Base-by-base conservation (phyloP, 2,329 filamentous ascomycete species). In the Hypoxylon sp. region DNA sequence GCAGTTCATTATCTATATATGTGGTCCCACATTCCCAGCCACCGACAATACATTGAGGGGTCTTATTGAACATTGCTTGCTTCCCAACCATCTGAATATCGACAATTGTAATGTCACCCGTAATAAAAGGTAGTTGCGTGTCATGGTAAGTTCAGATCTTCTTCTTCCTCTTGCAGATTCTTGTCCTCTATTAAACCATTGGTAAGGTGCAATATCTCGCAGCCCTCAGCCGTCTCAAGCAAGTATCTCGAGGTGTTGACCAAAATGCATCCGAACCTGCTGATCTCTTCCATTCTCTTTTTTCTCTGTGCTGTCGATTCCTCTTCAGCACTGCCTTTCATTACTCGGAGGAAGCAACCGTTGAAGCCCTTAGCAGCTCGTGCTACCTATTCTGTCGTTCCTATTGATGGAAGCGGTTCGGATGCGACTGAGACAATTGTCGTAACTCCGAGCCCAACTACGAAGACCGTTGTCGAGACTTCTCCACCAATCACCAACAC, bases 51-150 rank as follows among this genome's bases (percentile, higher is more conserved):
- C 10, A 35, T 48, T n/a, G 37, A n/a, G 5, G 14, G 14, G 6
- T 5, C 37, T 39, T 17, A 19, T n/a, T 29, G 6, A 60, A 26
- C 46, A 61, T 53, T 47, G 33, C 50, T 6, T n/a, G 29, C 17
- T 59, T 55, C 68, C 70, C 70, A 72, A 67, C 70, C 70, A 60
- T 72, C 70, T 37, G 44, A 72, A 69, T 72, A 68, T 69, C 55
- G n/a, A 64, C 37, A 61, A 63, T 51, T 52, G 31, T 31, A 31
- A 57, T 89, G 76, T 88, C 91, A 71, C 83, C 35, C 17, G 46
- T 50, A 67, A 67, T 71, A 71, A 69, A 69, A 67, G 60, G 46
- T 55, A 50, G 56, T 51, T 51, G 42, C 26, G 29, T 44, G 54
- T 46, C 55, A 47, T 57, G 37, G 63, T 59, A 63, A 22, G 53